Base-by-base conservation (phyloP, 2,329 filamentous ascomycete genomes). In the Eurotiales sp. region DNA sequence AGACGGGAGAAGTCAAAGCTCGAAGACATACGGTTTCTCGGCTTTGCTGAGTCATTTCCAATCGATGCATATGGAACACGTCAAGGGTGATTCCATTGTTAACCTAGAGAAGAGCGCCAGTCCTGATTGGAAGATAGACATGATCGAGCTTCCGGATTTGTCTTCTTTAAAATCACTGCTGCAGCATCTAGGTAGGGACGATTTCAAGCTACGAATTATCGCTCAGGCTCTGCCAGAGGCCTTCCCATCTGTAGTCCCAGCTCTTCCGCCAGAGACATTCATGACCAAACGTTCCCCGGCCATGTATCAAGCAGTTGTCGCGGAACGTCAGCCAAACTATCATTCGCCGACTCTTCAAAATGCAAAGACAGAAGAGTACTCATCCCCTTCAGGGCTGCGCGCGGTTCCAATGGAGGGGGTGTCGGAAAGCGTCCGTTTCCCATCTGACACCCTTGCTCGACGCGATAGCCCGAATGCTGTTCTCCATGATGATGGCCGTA, bases 141-240 rank as follows among this genome's bases (percentile, higher is more conserved):
- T 85, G 80, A 76, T 86, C 47, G 75, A 80, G 56, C 68, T 85
- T 39, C 82, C 82, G 1, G 76, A 79, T 55, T 67, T 72, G 29
- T 30, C 53, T 1, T 46, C 43, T 10, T 45, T 63, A 19, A 52
- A 54, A 34, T 55, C 53, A 8, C 17, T 48, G n/a, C 21, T 21
- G 21, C 45, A 21, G 29, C 36, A 42, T 23, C 46, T 41, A 7
- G 46, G 80, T 11, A 82, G 84, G 74, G 76, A 82, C 59, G 75
- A 79, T 36, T 66, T 75, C 41, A 83, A 82, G 61, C 65, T 81
- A 10, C 70, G 69, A 30, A 67, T 80, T 36, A 72, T 82, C 52
- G 71, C 72, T 8, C 75, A 75, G 42, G 76, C 77, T 7, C 76
- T 82, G 49, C 77, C 79, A 5, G 65, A 69, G 39, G 63, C 72